These are phyloP conservation scores for Cercophora samala DNA, from an alignment of 495 filamentous ascomycete genomes.

Conservation along the genomic window DNA sequence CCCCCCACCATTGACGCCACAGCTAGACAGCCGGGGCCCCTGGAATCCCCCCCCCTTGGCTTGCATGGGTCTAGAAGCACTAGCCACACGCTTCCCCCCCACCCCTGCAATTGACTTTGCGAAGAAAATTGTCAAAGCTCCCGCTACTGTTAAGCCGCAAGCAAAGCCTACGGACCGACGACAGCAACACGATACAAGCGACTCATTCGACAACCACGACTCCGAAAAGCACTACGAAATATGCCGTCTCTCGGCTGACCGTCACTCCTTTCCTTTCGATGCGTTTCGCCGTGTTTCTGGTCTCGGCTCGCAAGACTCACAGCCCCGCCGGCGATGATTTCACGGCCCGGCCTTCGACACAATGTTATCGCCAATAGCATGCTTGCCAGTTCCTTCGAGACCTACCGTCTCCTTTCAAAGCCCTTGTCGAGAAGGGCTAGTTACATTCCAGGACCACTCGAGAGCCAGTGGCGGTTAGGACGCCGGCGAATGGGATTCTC, in stretches of 20 bases:
- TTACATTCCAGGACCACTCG: slow-evolving; percentile 48
- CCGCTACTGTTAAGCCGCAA: background rate
- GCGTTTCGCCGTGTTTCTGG: background rate
- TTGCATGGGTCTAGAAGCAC: background rate
- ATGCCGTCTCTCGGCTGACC: background rate
- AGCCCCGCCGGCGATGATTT: slow-evolving; percentile 33
- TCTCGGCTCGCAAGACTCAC: slow-evolving; percentile 3
- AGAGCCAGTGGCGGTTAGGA: slow-evolving; percentile 51
- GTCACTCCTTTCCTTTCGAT: background rate
- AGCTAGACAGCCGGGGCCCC: background rate
- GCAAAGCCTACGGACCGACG: background rate
- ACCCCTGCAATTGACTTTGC: background rate
- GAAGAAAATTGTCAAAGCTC: background rate
- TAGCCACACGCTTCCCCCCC: background rate
- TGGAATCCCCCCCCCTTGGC: background rate
- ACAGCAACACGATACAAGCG: background rate
- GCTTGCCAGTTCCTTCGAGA: slow-evolving; percentile 41
- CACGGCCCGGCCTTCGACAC: slow-evolving; percentile 27
- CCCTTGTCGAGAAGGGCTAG: slow-evolving; percentile 38
- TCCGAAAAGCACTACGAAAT: background rate
- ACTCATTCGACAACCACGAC: background rate
- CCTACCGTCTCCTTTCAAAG: slow-evolving; percentile 33
- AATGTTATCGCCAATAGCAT: slow-evolving; percentile 20
- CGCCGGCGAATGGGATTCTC: slow-evolving; percentile 48
- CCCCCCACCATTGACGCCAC: slow-evolving; percentile 2